phyloP scores from a whole-genome alignment of 306 rosid species.

The Argentina anserina region DNA sequence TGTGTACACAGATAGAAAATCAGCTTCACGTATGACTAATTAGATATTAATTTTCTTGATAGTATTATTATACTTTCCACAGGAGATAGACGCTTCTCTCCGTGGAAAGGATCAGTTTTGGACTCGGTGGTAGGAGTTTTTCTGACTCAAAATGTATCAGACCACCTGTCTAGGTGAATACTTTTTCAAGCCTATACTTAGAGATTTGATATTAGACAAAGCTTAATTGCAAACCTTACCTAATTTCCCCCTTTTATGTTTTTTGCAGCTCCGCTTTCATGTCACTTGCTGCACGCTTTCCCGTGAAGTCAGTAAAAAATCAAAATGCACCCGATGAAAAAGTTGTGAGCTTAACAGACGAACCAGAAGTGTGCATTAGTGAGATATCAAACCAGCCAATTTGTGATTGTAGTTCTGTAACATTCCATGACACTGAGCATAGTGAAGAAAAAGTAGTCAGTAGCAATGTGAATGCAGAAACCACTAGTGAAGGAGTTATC shows the following conservation, averaged over 20 bases:
- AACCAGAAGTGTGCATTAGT: conserved; percentile 43
- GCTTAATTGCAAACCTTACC: neutral
- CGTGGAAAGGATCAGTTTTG: conserved; percentile 96
- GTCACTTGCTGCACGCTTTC: conserved; percentile 89
- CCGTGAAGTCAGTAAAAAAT: conserved; percentile 38
- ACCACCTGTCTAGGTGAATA: conserved; percentile 90
- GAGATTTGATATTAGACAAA: conserved; percentile 8
- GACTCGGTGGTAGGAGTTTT: conserved; percentile 99
- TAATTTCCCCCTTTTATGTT: conserved; percentile 15
- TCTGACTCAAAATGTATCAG: conserved; percentile 96
- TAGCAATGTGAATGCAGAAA: conserved; percentile 29
- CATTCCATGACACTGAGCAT: conserved; percentile 24
- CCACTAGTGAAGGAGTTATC: conserved; percentile 25
- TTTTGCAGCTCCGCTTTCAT: conserved; percentile 90
- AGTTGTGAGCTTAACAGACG: conserved; percentile 14
- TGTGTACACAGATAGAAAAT: neutral
- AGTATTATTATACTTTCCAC: conserved; percentile 32
- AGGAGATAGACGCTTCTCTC: conserved; percentile 97
- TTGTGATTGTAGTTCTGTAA: conserved; percentile 28
- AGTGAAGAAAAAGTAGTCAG: conserved; percentile 29
- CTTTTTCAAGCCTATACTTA: neutral
- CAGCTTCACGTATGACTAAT: neutral
- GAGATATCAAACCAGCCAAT: conserved; percentile 30
- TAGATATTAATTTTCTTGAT: conserved; percentile 9
- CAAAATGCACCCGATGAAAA: conserved; percentile 30